phyloP scores from a whole-genome alignment of 2,329 filamentous ascomycete species.

The Trichophyton verrucosum region DNA sequence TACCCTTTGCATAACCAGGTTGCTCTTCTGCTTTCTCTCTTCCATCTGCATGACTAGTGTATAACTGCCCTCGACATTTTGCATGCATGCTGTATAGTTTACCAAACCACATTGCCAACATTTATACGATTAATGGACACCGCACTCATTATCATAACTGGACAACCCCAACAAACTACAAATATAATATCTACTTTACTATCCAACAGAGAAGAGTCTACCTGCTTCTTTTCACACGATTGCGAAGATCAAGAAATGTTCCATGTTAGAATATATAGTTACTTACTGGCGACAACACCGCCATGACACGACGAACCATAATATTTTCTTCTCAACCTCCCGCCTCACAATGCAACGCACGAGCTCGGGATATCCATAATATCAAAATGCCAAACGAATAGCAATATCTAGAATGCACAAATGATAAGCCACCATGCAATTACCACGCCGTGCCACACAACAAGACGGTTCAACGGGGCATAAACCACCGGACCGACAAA shows the following conservation, averaged over 20 bases:
- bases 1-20: neutral
- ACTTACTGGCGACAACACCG: neutral
- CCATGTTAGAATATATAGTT: neutral
- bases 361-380: neutral
- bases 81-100: neutral
- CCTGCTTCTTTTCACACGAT: neutral
- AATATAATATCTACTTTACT: too few relatives aligned
- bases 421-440: neutral
- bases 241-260: neutral
- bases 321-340: neutral
- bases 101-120: neutral
- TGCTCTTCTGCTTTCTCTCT: neutral
- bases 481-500: neutral
- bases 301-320: neutral
- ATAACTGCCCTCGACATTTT: neutral
- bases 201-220: too few relatives aligned
- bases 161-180: neutral
- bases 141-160: neutral
- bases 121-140: too few relatives aligned
- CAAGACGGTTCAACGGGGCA: too few relatives aligned
- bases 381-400: neutral
- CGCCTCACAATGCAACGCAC: neutral
- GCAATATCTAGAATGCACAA: neutral
- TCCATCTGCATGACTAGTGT: neutral
- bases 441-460: too few relatives aligned